Percentiles rank a stretch among this genome's conserved stretches.
Conservation (phyloP, 176 grass and related monocot genomes). For the Oryza coarctata region DNA sequence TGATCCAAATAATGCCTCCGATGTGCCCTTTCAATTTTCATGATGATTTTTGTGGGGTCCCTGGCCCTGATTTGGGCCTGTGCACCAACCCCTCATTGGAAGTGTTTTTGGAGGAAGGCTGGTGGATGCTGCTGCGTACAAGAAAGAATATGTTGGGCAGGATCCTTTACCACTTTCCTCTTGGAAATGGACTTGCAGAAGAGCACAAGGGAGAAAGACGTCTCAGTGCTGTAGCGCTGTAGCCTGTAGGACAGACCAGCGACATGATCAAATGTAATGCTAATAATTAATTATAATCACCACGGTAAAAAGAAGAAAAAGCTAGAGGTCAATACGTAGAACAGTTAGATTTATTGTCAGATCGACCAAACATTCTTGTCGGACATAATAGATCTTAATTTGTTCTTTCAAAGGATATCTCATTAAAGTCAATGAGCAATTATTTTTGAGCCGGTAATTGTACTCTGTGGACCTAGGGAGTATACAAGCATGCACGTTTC, state of each 20-base stretch:
- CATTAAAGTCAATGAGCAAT: slow-evolving; percentile 1
- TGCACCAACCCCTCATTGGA: slow-evolving; percentile 36
- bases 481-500: neutral
- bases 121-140: slow-evolving; percentile 43
- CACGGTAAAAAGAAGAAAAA: neutral
- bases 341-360: neutral
- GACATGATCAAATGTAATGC: neutral
- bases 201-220: neutral
- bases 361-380: neutral
- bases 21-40: slow-evolving; percentile 32
- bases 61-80: slow-evolving; percentile 22
- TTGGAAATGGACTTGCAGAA: slow-evolving; percentile 9
- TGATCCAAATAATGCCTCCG: slow-evolving; percentile 34
- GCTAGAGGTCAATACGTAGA: neutral
- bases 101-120: slow-evolving; percentile 39
- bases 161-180: slow-evolving; percentile 41
- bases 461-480: neutral
- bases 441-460: neutral
- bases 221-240: neutral
- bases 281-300: neutral
- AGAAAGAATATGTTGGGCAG: slow-evolving; percentile 21
- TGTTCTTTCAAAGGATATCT: neutral
- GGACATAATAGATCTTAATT: neutral
- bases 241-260: neutral
- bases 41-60: slow-evolving; percentile 36